These are phyloP conservation scores for Exsudoporus frostii DNA, from an alignment of 768 basidiomycete genomes.

Conservation along the genomic window DNA sequence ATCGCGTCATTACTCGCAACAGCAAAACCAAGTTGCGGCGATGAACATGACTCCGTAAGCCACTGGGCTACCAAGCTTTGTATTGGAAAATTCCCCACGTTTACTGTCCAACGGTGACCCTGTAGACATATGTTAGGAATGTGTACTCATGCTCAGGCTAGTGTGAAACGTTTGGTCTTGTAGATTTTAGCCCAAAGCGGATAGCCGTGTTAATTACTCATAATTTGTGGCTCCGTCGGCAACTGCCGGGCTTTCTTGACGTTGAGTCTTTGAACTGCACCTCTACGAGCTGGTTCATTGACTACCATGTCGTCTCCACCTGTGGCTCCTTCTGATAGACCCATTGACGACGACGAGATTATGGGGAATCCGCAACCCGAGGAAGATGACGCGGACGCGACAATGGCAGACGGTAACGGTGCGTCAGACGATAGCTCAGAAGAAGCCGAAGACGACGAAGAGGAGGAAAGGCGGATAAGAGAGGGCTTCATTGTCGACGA, in stretches of 20 bases:
- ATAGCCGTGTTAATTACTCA: neutral
- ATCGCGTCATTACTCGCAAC: no score
- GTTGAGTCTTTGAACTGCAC: neutral
- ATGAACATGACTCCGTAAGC: no score
- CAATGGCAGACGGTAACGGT: conserved; percentile 41
- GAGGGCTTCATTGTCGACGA: conserved; percentile 95
- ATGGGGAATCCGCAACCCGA: conserved; percentile 53
- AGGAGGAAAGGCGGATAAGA: conserved; percentile 73
- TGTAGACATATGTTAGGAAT: neutral
- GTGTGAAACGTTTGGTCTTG: no score
- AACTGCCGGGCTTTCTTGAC: conserved; percentile 16
- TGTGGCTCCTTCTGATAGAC: conserved; percentile 34
- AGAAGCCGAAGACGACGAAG: conserved; percentile 87
- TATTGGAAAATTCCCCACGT: neutral
- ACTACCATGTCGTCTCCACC: conserved; percentile 56
- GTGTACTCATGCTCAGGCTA: no score
- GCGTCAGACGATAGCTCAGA: conserved; percentile 82
- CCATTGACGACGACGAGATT: conserved; percentile 50
- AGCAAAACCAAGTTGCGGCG: no score
- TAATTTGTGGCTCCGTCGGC: conserved; percentile 28
- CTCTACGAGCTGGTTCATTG: conserved; percentile 18
- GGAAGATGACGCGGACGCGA: conserved; percentile 57
- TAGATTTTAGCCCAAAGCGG: neutral
- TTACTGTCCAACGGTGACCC: neutral
- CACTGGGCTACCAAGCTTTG: neutral